phyloP scores from a whole-genome alignment of 208 protist genomes.

The Leishmania arabica region DNA sequence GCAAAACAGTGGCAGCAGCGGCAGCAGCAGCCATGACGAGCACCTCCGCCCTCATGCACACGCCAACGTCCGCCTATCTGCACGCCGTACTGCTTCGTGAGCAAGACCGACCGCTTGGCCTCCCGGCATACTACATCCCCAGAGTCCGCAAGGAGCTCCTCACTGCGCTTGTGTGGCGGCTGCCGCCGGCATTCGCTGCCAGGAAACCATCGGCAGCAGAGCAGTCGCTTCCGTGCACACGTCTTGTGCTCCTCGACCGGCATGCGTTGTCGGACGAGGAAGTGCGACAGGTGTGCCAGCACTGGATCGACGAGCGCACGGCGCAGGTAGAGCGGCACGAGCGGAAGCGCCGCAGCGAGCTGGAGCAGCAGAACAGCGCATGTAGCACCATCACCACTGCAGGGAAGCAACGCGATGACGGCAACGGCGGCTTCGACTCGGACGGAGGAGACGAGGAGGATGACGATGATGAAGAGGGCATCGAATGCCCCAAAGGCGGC shows the following conservation, averaged over 20 bases:
- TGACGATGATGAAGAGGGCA: neutral
- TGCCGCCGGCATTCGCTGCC: neutral
- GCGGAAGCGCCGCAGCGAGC: neutral
- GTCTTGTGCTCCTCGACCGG: conserved; percentile 19
- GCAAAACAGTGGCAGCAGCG: neutral
- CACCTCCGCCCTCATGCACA: conserved; percentile 24
- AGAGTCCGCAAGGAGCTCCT: conserved; percentile 21
- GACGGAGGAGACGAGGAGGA: conserved; percentile 7
- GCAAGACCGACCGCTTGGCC: conserved; percentile 19
- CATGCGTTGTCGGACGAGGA: conserved; percentile 5
- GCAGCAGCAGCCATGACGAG: conserved; percentile 1
- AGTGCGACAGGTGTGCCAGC: conserved; percentile 13
- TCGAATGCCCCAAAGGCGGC: neutral
- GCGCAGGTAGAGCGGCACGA: conserved; percentile 14
- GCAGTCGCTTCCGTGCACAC: conserved; percentile 2
- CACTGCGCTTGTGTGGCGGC: conserved; percentile 21
- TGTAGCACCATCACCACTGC: neutral
- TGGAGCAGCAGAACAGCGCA: neutral
- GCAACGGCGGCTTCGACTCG: neutral
- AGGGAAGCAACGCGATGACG: neutral
- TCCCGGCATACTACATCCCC: conserved; percentile 29
- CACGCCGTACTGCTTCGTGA: conserved; percentile 23
- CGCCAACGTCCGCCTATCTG: conserved; percentile 24
- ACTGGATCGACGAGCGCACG: conserved; percentile 22
- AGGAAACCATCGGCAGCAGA: neutral